Evolutionary conservation across 2,329 filamentous ascomycete genomes (phyloP).

Genomic region (Colletotrichum trifolii): DNA sequence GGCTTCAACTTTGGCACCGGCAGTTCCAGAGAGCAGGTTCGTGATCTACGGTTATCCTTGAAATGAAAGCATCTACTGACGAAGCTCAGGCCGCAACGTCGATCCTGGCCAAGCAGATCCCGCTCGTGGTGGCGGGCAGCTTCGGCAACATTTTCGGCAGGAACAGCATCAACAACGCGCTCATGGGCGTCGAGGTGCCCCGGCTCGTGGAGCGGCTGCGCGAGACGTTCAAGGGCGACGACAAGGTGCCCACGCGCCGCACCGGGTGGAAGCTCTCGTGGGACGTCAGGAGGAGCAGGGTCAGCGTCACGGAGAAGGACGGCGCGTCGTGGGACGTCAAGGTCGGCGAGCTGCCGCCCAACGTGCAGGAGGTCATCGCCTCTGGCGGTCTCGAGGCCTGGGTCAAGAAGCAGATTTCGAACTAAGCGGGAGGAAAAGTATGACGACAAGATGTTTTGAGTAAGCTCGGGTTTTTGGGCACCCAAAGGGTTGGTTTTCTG

Average conservation of each 20-base stretch:
- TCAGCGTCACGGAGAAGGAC: conserved; percentile 75
- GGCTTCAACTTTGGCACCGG: conserved; percentile 94
- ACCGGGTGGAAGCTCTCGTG: conserved; percentile 87
- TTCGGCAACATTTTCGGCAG: conserved; percentile 87
- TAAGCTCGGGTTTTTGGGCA: not conserved
- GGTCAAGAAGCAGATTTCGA: conserved; percentile 77
- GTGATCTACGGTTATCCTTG: too few relatives aligned
- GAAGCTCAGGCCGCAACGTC: conserved; percentile 76
- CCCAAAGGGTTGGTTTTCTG: too few relatives aligned
- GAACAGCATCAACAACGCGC: conserved; percentile 83
- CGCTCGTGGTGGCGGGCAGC: conserved; percentile 81
- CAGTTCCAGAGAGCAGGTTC: conserved; percentile 76
- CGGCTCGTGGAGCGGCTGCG: conserved; percentile 73
- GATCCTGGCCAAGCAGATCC: conserved; percentile 82
- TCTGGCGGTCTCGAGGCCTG: conserved; percentile 83
- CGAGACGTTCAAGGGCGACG: conserved; percentile 63
- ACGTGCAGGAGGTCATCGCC: conserved; percentile 88
- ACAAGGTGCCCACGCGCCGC: conserved; percentile 72
- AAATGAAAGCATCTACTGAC: too few relatives aligned
- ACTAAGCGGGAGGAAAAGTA: not conserved
- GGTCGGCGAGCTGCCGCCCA: conserved; percentile 84
- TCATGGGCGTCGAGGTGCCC: conserved; percentile 78
- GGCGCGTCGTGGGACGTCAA: conserved; percentile 80
- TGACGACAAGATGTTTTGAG: conserved; percentile 10
- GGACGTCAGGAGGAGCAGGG: conserved; percentile 79